Evolutionary conservation across 805 yeast genomes (phyloP).

Genomic region (Lipomyces kockii): DNA sequence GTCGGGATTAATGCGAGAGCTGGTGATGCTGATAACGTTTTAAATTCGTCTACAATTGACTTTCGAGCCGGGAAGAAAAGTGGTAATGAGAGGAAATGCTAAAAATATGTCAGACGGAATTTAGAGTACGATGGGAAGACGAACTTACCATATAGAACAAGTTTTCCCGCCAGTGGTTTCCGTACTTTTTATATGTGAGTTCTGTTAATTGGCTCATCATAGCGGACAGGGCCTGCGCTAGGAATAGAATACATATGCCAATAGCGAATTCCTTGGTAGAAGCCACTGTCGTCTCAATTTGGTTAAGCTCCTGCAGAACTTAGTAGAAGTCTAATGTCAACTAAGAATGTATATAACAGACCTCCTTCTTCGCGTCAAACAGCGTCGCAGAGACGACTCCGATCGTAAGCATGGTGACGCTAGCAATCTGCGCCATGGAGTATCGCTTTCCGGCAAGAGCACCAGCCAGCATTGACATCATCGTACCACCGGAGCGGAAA

Average conservation of each 20-base stretch:
- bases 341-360: background rate
- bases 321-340: background rate
- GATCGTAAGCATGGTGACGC: conserved; percentile 57
- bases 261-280: conserved; percentile 42
- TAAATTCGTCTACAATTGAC: conserved; percentile 45
- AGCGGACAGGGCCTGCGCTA: conserved; percentile 59
- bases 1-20: conserved; percentile 20
- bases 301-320: conserved; percentile 34
- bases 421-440: conserved; percentile 51
- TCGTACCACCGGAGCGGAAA: conserved; percentile 66
- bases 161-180: conserved; percentile 67
- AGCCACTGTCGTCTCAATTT: background rate
- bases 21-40: conserved; percentile 35
- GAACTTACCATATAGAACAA: conserved; percentile 58
- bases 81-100: conserved; percentile 35
- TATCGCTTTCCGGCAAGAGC: conserved; percentile 54
- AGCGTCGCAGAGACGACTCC: conserved; percentile 58
- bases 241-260: conserved; percentile 51
- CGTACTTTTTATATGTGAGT: conserved; percentile 54
- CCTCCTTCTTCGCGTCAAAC: conserved; percentile 30
- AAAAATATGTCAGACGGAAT: background rate
- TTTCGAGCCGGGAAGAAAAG: conserved; percentile 41
- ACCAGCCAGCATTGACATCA: conserved; percentile 65
- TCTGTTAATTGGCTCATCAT: conserved; percentile 65
- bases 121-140: conserved; percentile 45